Evolutionary conservation across 495 filamentous ascomycete genomes (phyloP).

Genomic region (Staphylotrichum tortipilum): DNA sequence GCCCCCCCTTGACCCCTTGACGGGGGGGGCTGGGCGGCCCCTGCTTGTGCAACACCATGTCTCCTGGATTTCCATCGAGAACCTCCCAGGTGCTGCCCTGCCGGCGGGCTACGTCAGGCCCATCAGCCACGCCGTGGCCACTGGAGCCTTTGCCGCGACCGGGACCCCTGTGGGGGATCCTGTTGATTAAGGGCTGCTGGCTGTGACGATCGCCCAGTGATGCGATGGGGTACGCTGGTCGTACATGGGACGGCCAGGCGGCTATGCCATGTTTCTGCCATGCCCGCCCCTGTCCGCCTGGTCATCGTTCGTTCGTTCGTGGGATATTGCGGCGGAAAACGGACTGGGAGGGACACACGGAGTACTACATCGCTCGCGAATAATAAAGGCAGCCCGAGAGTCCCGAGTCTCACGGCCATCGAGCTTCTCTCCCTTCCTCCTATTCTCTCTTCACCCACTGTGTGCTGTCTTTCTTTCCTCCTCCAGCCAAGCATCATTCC

Average conservation of each 20-base stretch:
- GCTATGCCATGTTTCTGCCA: background rate
- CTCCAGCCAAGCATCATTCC: constrained; percentile 28
- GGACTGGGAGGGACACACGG: no score
- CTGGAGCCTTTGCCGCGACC: background rate
- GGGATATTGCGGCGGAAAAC: no score
- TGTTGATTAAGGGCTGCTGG: constrained; percentile 8
- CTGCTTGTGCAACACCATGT: constrained; percentile 5
- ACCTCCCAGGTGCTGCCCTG: background rate
- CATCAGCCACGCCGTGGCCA: background rate
- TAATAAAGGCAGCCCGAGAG: constrained; percentile 16
- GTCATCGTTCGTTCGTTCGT: no score
- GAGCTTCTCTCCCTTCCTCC: constrained; percentile 8
- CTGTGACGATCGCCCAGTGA: constrained; percentile 1
- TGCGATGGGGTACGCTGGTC: background rate
- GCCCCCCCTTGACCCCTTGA: constrained; percentile 12
- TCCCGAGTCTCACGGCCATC: constrained; percentile 6
- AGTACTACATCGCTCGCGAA: no score
- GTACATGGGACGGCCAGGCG: background rate
- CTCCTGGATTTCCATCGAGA: constrained; percentile 17
- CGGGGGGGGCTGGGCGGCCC: constrained; percentile 13
- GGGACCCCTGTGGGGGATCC: constrained; percentile 3
- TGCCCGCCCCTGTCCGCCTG: background rate
- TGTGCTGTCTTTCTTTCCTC: constrained; percentile 17
- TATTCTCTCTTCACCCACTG: constrained; percentile 16
- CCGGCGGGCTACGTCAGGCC: background rate